These are phyloP conservation scores for Leccinum boreale DNA, from an alignment of 768 basidiomycete species.

Conservation along the genomic window DNA sequence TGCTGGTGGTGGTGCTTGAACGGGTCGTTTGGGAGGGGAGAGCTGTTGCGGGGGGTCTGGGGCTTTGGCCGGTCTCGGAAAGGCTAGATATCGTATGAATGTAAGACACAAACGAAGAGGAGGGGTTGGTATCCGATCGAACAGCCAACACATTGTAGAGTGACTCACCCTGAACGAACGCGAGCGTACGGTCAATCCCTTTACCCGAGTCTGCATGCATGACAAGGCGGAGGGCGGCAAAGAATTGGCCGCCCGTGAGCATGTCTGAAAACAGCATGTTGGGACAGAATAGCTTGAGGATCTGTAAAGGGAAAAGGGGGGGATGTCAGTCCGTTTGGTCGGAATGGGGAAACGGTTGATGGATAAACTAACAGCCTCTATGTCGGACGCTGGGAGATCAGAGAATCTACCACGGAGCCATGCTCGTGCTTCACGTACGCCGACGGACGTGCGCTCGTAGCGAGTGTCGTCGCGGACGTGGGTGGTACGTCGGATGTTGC, in stretches of 20 bases:
- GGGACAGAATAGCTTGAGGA: slow-evolving; percentile 63
- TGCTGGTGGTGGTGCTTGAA: slow-evolving; percentile 21
- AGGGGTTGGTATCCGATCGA: neutral
- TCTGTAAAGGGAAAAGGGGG: slow-evolving; percentile 36
- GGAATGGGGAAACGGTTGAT: neutral
- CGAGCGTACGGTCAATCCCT: slow-evolving; percentile 60
- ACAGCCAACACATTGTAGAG: neutral
- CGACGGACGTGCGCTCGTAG: slow-evolving; percentile 52
- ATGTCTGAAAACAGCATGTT: slow-evolving; percentile 48
- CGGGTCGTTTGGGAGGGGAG: slow-evolving; percentile 25
- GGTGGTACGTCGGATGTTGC: neutral
- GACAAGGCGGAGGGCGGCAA: slow-evolving; percentile 67
- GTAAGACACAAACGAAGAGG: neutral
- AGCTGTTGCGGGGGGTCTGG: slow-evolving; percentile 5
- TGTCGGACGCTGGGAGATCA: slow-evolving; percentile 44
- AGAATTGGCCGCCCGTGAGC: slow-evolving; percentile 70
- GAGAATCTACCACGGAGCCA: slow-evolving; percentile 74
- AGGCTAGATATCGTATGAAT: slow-evolving; percentile 12
- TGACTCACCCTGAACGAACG: slow-evolving; percentile 69
- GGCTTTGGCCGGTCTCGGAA: slow-evolving; percentile 7
- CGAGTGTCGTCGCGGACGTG: slow-evolving; percentile 40
- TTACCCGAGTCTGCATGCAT: slow-evolving; percentile 60
- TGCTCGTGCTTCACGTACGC: slow-evolving; percentile 65
- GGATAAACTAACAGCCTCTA: slow-evolving; percentile 53
- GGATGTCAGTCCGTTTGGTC: neutral